Evolutionary conservation across 208 protist species (phyloP).

Genomic region (Angomonas ambiguus): DNA sequence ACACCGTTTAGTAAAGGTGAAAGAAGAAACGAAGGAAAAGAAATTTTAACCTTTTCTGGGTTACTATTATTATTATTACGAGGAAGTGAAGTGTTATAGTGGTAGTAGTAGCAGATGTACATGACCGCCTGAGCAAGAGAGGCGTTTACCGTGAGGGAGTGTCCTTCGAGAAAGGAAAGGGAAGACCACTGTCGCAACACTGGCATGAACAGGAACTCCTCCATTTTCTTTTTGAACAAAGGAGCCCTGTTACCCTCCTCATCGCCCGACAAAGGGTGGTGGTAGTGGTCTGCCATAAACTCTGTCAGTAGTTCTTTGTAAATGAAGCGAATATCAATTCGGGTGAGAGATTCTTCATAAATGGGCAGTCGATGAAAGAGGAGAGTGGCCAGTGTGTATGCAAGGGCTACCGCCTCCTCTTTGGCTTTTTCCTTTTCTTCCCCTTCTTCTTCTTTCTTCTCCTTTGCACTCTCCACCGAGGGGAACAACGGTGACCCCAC

Average conservation of each 20-base stretch:
- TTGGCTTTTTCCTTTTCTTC: not conserved
- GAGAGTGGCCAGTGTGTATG: not conserved
- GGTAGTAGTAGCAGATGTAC: constrained; percentile 3
- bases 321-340: not conserved
- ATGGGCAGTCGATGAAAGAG: not conserved
- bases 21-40: constrained; percentile 1
- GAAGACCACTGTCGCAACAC: not conserved
- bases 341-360: not conserved
- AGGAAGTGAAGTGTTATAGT: not conserved
- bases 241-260: not conserved
- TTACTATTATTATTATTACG: not conserved
- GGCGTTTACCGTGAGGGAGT: not conserved
- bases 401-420: not conserved
- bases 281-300: not conserved
- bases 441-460: too few species aligned
- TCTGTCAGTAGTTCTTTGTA: not conserved
- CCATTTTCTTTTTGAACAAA: constrained; percentile 1
- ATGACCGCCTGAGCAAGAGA: not conserved
- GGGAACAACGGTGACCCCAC: too few species aligned
- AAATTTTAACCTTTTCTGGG: too few species aligned
- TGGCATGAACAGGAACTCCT: not conserved
- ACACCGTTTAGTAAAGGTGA: constrained; percentile 1
- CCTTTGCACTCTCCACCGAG: not conserved
- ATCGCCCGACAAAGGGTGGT: not conserved
- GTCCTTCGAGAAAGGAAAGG: constrained; percentile 1